Percentiles rank a stretch among this genome's conserved stretches.
Evolutionary conservation across 2,329 filamentous ascomycete genomes (phyloP).

Genomic region (Raffaelea arxii): DNA sequence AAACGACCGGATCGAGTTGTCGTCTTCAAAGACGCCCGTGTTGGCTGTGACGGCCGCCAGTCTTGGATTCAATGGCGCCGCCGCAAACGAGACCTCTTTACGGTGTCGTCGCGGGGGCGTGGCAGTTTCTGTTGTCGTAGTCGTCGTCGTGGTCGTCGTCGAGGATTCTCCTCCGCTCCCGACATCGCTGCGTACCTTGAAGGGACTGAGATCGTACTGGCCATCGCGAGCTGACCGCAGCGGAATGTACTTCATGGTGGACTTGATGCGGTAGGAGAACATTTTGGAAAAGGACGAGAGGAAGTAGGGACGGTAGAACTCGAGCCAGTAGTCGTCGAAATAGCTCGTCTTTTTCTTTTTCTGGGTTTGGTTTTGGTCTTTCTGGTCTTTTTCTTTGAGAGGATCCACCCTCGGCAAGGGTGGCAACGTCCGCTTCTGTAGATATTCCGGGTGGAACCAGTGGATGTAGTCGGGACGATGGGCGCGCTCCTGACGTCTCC

Average conservation of each 20-base stretch:
- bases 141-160: conserved; percentile 74
- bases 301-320: conserved; percentile 86
- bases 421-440: conserved; percentile 55
- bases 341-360: conserved; percentile 38
- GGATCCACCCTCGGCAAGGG: conserved; percentile 20
- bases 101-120: conserved; percentile 20
- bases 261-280: conserved; percentile 87
- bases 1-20: no score
- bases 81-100: conserved; percentile 62
- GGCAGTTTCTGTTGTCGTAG: conserved; percentile 63
- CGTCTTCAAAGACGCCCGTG: background rate
- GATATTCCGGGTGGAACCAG: conserved; percentile 72
- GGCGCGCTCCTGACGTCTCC: conserved; percentile 48
- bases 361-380: background rate
- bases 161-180: conserved; percentile 1
- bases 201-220: conserved; percentile 78
- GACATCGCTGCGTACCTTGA: conserved; percentile 60
- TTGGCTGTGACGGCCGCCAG: conserved; percentile 15
- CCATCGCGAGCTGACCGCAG: conserved; percentile 63
- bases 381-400: background rate
- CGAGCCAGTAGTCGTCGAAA: conserved; percentile 93
- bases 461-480: conserved; percentile 59
- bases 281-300: conserved; percentile 87
- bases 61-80: conserved; percentile 33
- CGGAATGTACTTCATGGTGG: conserved; percentile 73